These are phyloP conservation scores for Myriosclerotinia duriaeana DNA, from an alignment of 2,329 filamentous ascomycete genomes.

Conservation along the genomic window DNA sequence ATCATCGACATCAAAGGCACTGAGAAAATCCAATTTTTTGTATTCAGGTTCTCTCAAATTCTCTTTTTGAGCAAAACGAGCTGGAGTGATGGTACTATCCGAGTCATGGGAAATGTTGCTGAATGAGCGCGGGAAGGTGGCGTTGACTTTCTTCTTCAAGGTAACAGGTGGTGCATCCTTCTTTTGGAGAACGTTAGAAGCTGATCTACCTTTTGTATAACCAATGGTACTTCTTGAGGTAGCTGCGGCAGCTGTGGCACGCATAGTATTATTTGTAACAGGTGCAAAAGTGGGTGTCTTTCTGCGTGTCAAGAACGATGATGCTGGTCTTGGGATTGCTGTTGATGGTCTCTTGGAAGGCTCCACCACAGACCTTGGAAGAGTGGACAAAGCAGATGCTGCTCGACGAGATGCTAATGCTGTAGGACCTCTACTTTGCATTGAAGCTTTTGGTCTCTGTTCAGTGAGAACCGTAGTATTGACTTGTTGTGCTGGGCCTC, in stretches of 20 bases:
- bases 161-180: conserved; percentile 16
- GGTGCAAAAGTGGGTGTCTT: conserved; percentile 47
- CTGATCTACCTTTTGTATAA: conserved; percentile 72
- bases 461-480: conserved; percentile 24
- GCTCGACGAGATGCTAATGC: conserved; percentile 57
- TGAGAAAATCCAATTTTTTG: conserved; percentile 54
- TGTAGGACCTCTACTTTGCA: conserved; percentile 44
- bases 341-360: conserved; percentile 40
- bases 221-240: conserved; percentile 81
- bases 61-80: conserved; percentile 44
- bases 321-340: conserved; percentile 40
- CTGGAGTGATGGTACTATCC: conserved; percentile 51
- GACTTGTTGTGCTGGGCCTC: conserved; percentile 26
- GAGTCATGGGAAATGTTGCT: conserved; percentile 44
- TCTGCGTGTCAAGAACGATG: conserved; percentile 29
- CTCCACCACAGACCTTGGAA: conserved; percentile 37
- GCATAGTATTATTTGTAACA: conserved; percentile 48
- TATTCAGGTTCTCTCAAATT: conserved; percentile 39
- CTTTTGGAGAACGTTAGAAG: conserved; percentile 44
- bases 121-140: conserved; percentile 30
- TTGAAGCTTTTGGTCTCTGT: conserved; percentile 32
- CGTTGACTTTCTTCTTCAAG: conserved; percentile 23
- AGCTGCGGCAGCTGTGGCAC: conserved; percentile 60
- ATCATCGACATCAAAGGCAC: conserved; percentile 55
- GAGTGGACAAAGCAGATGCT: conserved; percentile 52